phyloP scores from a whole-genome alignment of 2,329 filamentous ascomycete species.

The Stagonosporopsis cucurbitacearum region DNA sequence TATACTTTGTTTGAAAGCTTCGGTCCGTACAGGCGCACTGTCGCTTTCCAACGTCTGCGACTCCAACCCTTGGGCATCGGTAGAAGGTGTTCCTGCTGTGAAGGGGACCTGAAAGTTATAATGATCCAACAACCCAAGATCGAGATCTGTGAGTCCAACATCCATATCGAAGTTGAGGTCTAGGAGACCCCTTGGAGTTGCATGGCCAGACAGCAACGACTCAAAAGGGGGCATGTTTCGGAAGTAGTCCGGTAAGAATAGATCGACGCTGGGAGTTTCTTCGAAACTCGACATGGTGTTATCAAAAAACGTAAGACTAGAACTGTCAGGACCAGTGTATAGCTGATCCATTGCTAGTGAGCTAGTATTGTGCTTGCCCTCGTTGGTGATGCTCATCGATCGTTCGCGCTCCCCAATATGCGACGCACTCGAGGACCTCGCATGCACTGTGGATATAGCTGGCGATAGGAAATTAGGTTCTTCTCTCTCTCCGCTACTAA shows the following conservation, averaged over 20 bases:
- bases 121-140: slow-evolving; percentile 54
- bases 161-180: slow-evolving; percentile 55
- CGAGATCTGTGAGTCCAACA: slow-evolving; percentile 54
- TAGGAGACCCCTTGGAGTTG: slow-evolving; percentile 54
- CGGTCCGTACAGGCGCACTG: slow-evolving; percentile 31
- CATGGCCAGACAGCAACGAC: slow-evolving; percentile 44
- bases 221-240: slow-evolving; percentile 42
- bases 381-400: slow-evolving; percentile 1
- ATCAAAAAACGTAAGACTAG: slow-evolving; percentile 24
- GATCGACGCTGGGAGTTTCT: slow-evolving; percentile 24
- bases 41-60: slow-evolving; percentile 27
- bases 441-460: slow-evolving; percentile 4
- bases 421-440: background rate
- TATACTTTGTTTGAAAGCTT: slow-evolving; percentile 52
- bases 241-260: slow-evolving; percentile 36
- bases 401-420: background rate
- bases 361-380: slow-evolving; percentile 12
- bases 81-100: slow-evolving; percentile 38
- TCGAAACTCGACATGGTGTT: slow-evolving; percentile 22
- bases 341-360: slow-evolving; percentile 14
- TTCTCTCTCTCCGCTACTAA: slow-evolving; percentile 7
- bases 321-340: slow-evolving; percentile 13
- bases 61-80: slow-evolving; percentile 27
- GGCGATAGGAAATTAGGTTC: slow-evolving; percentile 9
- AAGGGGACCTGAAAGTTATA: slow-evolving; percentile 56